Conservation (phyloP, 352 stramenopile genomes). For the Phytopythium chamaehyphon region DNA sequence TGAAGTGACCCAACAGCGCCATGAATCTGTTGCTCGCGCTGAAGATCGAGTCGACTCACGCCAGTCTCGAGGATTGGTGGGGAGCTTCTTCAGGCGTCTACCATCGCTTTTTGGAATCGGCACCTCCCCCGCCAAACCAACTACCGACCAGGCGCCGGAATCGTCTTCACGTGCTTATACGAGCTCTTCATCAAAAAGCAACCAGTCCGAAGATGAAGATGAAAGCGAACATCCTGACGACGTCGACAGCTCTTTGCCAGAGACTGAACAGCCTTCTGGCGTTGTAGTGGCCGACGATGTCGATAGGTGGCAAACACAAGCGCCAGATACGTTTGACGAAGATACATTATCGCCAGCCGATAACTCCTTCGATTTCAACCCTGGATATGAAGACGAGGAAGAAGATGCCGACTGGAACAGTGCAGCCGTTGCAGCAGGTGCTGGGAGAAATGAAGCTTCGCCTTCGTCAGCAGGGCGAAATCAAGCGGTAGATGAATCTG, state of each 20-base stretch:
- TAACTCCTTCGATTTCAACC: background rate
- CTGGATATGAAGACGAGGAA: background rate
- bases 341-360: background rate
- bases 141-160: no score
- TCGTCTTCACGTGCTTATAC: no score
- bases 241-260: background rate
- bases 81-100: slow-evolving; percentile 1
- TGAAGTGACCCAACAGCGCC: no score
- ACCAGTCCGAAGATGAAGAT: background rate
- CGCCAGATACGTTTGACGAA: background rate
- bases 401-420: background rate
- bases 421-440: background rate
- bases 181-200: background rate
- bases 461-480: no score
- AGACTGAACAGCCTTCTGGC: background rate
- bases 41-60: background rate
- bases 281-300: background rate
- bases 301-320: slow-evolving; percentile 6
- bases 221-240: background rate
- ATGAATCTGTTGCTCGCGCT: no score
- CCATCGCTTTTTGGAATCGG: background rate
- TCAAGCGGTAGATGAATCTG: background rate
- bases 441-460: background rate
- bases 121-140: background rate
- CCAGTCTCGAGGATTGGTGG: slow-evolving; percentile 3